Evolutionary conservation across 2,329 filamentous ascomycete species (phyloP), one percentile per base, ranked within the genome.

Genomic region (Colletotrichum cordylinicola): DNA sequence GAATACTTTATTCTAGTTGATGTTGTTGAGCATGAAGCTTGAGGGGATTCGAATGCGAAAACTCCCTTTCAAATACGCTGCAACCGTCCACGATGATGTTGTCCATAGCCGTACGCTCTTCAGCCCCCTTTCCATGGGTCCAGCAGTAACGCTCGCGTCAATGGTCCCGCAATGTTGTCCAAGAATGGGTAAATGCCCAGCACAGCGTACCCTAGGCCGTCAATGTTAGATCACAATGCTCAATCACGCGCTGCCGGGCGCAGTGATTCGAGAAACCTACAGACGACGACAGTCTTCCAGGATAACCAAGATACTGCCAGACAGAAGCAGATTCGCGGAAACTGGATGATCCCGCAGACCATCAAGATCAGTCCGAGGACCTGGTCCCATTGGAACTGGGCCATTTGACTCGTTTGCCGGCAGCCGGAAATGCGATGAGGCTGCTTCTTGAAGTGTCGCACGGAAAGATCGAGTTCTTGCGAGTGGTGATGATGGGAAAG

Each of bases 101-200:
- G 7, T 3, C 1, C 35, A 37, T 2, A 13, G 3, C 6, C 6
- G 35, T 6, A 37, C 3, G 16, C 2, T 4, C 37, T 43, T 10
- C 31, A 33, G 31, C 31, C 31, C 9, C 8, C 8, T 15, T 10
- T 16, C 43, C 68, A 52, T 15, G 18, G 6, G 0, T 27, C 33
- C 6, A 55, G 2, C 0, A 72, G 4, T 5, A 67, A 2, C 2
- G 16, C 24, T 7, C 73, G 10, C 12, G 62, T 24, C 6, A 27
- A 12, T 1, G 73, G 69, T 12, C 27, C 73, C 4, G 37, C 43
- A 8, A 75, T 24, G 15, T 35, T 39, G 10, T 61, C 39, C 24
- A 72, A 9, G 16, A 75, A 75, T 4, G 73, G 73, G 16, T 55
- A 72, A 3, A 75, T 56, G 4, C 73, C 73, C 0, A 75, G 73